Evolutionary conservation across 345 rosid genomes (phyloP).

Genomic region (Syzygium oleosum): DNA sequence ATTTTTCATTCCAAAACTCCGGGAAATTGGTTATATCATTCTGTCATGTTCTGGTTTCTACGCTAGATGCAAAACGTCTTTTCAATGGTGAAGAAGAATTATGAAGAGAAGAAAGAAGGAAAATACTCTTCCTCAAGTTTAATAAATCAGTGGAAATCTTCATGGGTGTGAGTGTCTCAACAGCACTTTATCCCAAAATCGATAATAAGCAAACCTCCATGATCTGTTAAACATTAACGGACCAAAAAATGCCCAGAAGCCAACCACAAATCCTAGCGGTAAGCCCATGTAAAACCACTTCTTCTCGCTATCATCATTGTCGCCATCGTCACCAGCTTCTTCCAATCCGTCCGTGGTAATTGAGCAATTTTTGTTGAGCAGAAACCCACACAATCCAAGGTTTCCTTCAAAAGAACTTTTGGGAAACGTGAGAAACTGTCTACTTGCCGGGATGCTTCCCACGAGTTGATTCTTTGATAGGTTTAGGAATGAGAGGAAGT

Average conservation of each 20-base stretch:
- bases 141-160: not conserved
- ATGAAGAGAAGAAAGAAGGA: not conserved
- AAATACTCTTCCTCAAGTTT: not conserved
- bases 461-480: conserved; percentile 22
- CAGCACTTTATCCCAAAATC: not conserved
- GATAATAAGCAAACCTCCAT: not conserved
- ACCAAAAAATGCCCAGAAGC: not conserved
- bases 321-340: not conserved
- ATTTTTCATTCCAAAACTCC: no score
- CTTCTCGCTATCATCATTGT: not conserved
- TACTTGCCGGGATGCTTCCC: conserved; percentile 17
- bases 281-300: not conserved
- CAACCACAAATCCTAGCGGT: not conserved
- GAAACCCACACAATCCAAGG: conserved; percentile 20
- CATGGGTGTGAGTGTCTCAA: accelerated
- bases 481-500: conserved; percentile 25
- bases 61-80: no score
- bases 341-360: not conserved
- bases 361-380: not conserved
- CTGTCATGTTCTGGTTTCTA: no score
- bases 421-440: conserved; percentile 25
- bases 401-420: conserved; percentile 19
- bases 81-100: no score
- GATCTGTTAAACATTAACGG: not conserved
- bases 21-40: no score